These are phyloP conservation scores for Calonectria pteridis DNA, from an alignment of 2,329 filamentous ascomycete genomes.

Conservation along the genomic window DNA sequence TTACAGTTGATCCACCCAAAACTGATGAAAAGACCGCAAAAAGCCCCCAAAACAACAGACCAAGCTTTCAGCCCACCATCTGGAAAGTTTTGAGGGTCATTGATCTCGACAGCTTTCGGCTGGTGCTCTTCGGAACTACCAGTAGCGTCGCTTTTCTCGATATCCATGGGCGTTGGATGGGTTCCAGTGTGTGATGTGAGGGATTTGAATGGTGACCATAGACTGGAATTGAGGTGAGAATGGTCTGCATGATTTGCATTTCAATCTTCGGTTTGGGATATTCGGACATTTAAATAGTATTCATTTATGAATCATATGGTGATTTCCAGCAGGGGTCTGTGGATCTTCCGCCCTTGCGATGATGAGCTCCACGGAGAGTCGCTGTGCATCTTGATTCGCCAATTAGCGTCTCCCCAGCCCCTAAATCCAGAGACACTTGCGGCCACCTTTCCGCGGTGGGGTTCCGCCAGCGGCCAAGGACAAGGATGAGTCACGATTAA, in stretches of 20 bases:
- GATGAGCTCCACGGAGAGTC: background rate
- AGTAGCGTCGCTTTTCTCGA: background rate
- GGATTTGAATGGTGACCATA: no score
- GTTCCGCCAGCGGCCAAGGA: background rate
- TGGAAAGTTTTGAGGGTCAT: background rate
- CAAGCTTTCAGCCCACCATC: slow-evolving; percentile 14
- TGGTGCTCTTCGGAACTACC: background rate
- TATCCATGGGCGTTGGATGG: background rate
- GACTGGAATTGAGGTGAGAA: no score
- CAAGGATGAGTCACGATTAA: background rate
- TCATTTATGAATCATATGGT: background rate
- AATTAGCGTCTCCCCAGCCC: background rate
- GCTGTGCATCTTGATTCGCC: background rate
- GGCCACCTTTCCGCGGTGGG: background rate
- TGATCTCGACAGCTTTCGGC: no score
- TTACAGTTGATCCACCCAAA: slow-evolving; percentile 17
- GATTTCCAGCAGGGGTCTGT: background rate
- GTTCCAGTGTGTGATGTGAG: background rate
- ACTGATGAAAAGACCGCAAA: background rate
- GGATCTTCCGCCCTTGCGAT: background rate
- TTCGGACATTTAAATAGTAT: background rate
- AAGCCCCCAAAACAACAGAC: slow-evolving; percentile 3
- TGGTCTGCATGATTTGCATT: background rate
- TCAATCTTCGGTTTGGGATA: background rate
- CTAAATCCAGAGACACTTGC: background rate